Evolutionary conservation across 2,329 filamentous ascomycete species (phyloP).

Genomic region (Nemania abortiva): DNA sequence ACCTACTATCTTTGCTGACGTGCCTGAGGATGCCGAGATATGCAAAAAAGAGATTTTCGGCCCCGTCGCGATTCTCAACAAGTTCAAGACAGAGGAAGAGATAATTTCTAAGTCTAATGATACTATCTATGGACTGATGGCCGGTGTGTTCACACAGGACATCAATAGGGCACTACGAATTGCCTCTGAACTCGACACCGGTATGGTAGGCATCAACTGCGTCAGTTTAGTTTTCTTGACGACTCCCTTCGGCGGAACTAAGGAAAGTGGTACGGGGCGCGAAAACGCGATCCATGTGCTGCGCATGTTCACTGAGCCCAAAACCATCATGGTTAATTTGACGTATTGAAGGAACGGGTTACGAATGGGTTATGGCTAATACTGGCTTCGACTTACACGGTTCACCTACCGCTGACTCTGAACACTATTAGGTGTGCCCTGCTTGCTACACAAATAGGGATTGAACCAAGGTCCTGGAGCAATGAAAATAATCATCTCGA

Average conservation of each 20-base stretch:
- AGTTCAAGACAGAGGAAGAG: conserved; percentile 69
- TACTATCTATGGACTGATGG: conserved; percentile 60
- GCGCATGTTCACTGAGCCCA: conserved; percentile 62
- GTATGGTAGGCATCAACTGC: conserved; percentile 77
- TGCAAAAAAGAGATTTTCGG: conserved; percentile 69
- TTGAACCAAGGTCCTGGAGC: too few relatives aligned
- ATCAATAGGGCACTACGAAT: conserved; percentile 71
- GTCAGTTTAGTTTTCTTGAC: conserved; percentile 54
- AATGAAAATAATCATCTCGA: too few relatives aligned
- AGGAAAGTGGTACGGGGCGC: conserved; percentile 62
- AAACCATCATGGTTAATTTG: conserved; percentile 62
- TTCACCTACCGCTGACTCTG: too few relatives aligned
- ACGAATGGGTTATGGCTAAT: too few relatives aligned
- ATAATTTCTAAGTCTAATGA: conserved; percentile 67
- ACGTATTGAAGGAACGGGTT: conserved; percentile 29
- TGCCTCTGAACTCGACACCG: conserved; percentile 69
- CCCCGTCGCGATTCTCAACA: conserved; percentile 66
- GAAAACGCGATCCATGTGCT: conserved; percentile 63
- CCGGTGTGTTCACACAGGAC: conserved; percentile 70
- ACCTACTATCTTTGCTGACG: conserved; percentile 61
- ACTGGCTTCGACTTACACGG: too few relatives aligned
- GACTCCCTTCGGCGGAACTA: conserved; percentile 63
- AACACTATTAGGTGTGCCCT: too few relatives aligned
- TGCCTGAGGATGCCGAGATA: conserved; percentile 59
- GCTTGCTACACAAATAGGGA: too few relatives aligned